Evolutionary conservation across 352 stramenopile genomes (phyloP), one percentile per base, ranked within the genome.

Genomic region (Globisporangium parvum): DNA sequence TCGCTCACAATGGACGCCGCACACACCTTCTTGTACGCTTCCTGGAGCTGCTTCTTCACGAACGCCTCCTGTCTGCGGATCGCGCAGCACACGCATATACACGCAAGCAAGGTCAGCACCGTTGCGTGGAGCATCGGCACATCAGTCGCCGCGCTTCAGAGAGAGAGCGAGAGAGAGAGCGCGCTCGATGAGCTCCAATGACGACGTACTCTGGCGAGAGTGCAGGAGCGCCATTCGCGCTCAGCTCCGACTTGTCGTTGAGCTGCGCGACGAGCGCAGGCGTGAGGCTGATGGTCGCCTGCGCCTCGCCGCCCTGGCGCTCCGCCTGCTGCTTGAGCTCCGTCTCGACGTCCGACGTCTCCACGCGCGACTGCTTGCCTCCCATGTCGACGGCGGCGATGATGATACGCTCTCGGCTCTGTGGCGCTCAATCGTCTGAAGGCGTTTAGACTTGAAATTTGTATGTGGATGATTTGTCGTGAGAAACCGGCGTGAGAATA

Each of bases 361-460:
- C 78, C 56, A 91, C 74, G 53, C 80, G 80, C 61, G 80, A 89
- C 67, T 87, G 80, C 69, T 86, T 87, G 59, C 75, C 77, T 69
- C 80, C 80, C 80, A 91, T 91, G n/a, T n/a, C n/a, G n/a, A n/a
- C n/a, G n/a, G n/a, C n/a, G n/a, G n/a, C n/a, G 33, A 28, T 78
- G 41, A 61, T 51, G 8, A n/a, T 42, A 26, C 23, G 18, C 9
- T 21, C 15, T 41, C 6, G 17, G 37, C 12, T 41, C 37, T 41
- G 37, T 41, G 37, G 26, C 26, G n/a, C n/a, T n/a, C n/a, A n/a
- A n/a, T n/a, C n/a, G n/a, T n/a, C n/a, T n/a, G n/a, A n/a, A n/a
- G n/a, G n/a, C n/a, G n/a, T n/a, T n/a, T n/a, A n/a, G n/a, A n/a
- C n/a, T n/a, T n/a, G n/a, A n/a, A n/a, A n/a, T n/a, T n/a, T n/a